Percentiles rank a stretch among this genome's conserved stretches.
Conservation (phyloP, 176 grass and related monocot genomes). For the Calamus simplicifolius region DNA sequence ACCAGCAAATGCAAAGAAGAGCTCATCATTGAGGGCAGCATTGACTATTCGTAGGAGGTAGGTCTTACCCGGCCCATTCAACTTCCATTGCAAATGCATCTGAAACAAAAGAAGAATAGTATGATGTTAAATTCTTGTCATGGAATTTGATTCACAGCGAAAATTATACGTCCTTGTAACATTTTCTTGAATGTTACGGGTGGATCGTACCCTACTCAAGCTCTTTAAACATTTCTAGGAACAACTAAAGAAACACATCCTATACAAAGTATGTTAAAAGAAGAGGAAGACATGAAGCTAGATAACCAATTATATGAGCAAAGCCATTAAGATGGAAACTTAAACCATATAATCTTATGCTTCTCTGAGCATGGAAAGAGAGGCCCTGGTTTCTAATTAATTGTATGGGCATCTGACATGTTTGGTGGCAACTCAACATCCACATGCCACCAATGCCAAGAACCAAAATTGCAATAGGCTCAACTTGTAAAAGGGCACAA, state of each 20-base stretch:
- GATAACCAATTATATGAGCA: no score
- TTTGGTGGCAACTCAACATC: constrained; percentile 9
- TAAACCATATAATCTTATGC: not conserved
- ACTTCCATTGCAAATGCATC: constrained; percentile 12
- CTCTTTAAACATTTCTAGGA: no score
- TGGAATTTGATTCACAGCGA: no score
- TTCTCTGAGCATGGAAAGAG: constrained; percentile 20
- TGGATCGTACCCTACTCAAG: no score
- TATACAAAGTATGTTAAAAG: no score
- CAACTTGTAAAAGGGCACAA: not conserved
- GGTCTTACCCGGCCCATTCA: constrained; percentile 11
- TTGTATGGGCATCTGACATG: constrained; percentile 10
- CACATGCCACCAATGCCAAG: constrained; percentile 8
- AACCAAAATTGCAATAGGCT: not conserved
- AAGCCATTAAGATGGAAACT: not conserved
- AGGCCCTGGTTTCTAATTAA: constrained; percentile 23
- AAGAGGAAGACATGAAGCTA: not conserved
- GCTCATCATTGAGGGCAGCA: constrained; percentile 8
- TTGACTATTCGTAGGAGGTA: constrained; percentile 20
- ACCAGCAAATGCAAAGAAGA: constrained; percentile 23
- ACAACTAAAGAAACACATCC: no score
- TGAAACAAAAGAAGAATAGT: not conserved
- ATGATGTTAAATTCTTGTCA: not conserved
- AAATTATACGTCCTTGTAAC: no score
- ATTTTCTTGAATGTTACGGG: no score